These are phyloP conservation scores for Colletotrichum sp. DNA, from an alignment of 2,329 filamentous ascomycete genomes.

Conservation along the genomic window DNA sequence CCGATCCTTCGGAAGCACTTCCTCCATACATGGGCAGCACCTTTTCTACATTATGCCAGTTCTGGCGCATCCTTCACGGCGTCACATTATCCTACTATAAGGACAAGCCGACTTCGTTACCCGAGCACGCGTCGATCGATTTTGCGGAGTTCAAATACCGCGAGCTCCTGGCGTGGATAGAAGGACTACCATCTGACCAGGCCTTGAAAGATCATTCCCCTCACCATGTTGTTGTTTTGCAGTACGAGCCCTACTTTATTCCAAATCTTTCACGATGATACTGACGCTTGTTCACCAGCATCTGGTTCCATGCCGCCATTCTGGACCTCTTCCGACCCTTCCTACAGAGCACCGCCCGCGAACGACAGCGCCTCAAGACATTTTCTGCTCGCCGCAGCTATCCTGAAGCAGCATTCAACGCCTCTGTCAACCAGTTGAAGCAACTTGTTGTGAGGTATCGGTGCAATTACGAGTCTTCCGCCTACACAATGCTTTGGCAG, in stretches of 20 bases:
- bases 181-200: constrained; percentile 31
- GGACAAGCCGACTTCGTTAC: constrained; percentile 7
- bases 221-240: constrained; percentile 39
- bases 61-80: constrained; percentile 42
- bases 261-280: too few species aligned
- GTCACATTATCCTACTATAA: constrained; percentile 32
- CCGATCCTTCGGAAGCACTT: too few species aligned
- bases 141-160: constrained; percentile 42
- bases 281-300: constrained; percentile 26
- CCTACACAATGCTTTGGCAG: constrained; percentile 44
- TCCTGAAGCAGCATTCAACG: constrained; percentile 33
- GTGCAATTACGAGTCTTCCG: constrained; percentile 32
- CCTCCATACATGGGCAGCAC: constrained; percentile 27
- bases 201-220: constrained; percentile 28
- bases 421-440: constrained; percentile 43
- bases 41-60: constrained; percentile 35
- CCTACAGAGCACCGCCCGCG: not conserved
- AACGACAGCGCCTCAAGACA: constrained; percentile 27
- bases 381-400: constrained; percentile 33
- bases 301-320: constrained; percentile 44
- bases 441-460: constrained; percentile 40
- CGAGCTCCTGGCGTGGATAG: constrained; percentile 42
- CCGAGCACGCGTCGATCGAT: constrained; percentile 19
- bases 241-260: constrained; percentile 30
- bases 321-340: constrained; percentile 41